Percentiles rank a stretch among this genome's conserved stretches.
phyloP scores from a whole-genome alignment of 1,139 yeast species.

The Geotrichum phurueaensis region DNA sequence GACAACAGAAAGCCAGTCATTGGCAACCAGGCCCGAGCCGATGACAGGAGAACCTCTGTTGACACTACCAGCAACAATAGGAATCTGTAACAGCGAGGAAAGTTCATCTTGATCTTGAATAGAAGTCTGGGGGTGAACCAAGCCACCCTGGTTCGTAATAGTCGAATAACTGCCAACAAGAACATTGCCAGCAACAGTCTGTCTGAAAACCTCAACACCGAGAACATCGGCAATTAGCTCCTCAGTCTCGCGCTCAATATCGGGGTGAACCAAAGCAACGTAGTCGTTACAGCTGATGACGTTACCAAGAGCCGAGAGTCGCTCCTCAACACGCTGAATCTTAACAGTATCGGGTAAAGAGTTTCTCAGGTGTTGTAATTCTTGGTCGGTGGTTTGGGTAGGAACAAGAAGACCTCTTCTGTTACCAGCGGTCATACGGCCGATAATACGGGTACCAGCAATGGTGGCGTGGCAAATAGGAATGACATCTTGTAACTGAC shows the following conservation, averaged over 20 bases:
- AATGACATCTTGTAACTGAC: conserved; percentile 91
- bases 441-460: conserved; percentile 96
- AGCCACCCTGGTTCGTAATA: conserved; percentile 93
- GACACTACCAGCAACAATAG: conserved; percentile 96
- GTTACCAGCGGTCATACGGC: conserved; percentile 98
- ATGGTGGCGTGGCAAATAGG: conserved; percentile 97
- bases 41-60: conserved; percentile 97
- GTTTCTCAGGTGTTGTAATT: conserved; percentile 94
- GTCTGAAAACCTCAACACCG: conserved; percentile 98
- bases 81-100: conserved; percentile 91
- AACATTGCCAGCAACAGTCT: conserved; percentile 96
- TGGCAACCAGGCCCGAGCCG: conserved; percentile 98
- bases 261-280: conserved; percentile 98
- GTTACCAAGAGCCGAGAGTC: conserved; percentile 93
- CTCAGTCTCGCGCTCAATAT: conserved; percentile 97
- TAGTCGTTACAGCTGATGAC: conserved; percentile 98
- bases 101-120: conserved; percentile 97
- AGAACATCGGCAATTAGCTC: conserved; percentile 97
- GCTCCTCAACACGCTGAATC: conserved; percentile 96
- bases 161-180: conserved; percentile 95
- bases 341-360: conserved; percentile 94
- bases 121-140: conserved; percentile 96
- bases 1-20: conserved; percentile 96
- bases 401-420: conserved; percentile 96
- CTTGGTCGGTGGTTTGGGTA: conserved; percentile 98